Base-by-base conservation (phyloP, 129 eudicot genomes). In the Centaurea solstitialis region DNA sequence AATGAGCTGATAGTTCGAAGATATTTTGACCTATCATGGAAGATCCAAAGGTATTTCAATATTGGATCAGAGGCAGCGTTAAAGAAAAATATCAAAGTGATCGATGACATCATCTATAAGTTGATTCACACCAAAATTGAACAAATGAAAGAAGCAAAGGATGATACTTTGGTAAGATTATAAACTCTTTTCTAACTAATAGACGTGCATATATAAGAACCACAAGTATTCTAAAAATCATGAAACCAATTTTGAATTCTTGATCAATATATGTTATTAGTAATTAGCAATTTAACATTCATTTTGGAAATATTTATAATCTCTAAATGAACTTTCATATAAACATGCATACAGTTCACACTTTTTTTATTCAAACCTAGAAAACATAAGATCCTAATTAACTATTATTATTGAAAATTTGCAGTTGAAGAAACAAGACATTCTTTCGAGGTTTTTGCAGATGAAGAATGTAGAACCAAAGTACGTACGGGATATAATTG, bases 1-100 rank as follows among this genome's bases (percentile, higher is more conserved):
- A 89, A 88, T 77, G 87, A 82, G 9, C 3, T 81, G 78, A 79
- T 83, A 8, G 78, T 84, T 4, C 45, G 79, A 50, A 74, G 93
- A 57, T 89, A 79, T 78, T 90, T 89, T 47, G 93, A 89, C 64
- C 18, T 84, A 38, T 50, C 26, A 0, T 89, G 93, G 93, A 82
- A 76, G 70, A 81, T 89, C 75, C 86, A 89, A 66, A 84, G 61
- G 72, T 78, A 43, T 81, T 78, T 89, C 21, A 81, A 50, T 50
- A 50, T 50, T 50, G 61, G 61, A 15, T 0, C 20, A 0, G 57
- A 45, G 12, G 57, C 57, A 45, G 15, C 11, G 57, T 45, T 45
- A 45, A 12, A 12, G 15, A 45, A 45, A 9, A 45, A 45, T 45
- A 81, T 71, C 33, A 41, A 68, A 84, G 79, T 84, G 59, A 57